phyloP scores from a whole-genome alignment of 345 rosid species.

The Eutrema japonicum region DNA sequence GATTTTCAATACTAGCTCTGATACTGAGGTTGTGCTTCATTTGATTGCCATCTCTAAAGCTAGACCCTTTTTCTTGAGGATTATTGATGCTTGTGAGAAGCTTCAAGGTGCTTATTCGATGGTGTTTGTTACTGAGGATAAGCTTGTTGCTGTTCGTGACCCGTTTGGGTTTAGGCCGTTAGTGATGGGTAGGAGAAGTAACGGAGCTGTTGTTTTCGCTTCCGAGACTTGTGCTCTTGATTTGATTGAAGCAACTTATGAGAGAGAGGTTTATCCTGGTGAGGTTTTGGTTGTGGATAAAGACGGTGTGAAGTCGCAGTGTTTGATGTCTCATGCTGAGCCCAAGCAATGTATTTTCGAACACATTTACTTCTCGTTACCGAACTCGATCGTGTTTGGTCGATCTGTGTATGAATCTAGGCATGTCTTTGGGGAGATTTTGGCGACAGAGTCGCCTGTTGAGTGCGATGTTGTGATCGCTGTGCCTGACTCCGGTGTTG shows the following conservation, averaged over 20 bases:
- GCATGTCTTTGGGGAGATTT: slow-evolving; percentile 70
- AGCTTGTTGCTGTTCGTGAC: slow-evolving; percentile 92
- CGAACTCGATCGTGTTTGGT: slow-evolving; percentile 86
- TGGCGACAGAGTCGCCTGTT: slow-evolving; percentile 76
- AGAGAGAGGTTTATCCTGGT: slow-evolving; percentile 91
- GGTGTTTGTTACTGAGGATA: slow-evolving; percentile 93
- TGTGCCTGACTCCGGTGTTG: slow-evolving; percentile 96
- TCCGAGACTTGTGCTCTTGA: slow-evolving; percentile 98
- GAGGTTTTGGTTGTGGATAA: slow-evolving; percentile 88
- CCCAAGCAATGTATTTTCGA: slow-evolving; percentile 93
- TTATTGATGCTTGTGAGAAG: slow-evolving; percentile 91
- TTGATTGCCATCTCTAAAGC: slow-evolving; percentile 90
- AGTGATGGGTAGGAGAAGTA: slow-evolving; percentile 96
- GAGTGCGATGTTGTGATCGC: slow-evolving; percentile 97
- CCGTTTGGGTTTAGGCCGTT: slow-evolving; percentile 89
- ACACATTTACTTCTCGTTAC: slow-evolving; percentile 87
- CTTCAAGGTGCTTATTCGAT: slow-evolving; percentile 90
- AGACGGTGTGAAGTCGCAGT: slow-evolving; percentile 81
- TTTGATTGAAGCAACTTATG: slow-evolving; percentile 92
- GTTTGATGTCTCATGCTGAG: slow-evolving; percentile 68
- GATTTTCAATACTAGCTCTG: slow-evolving; percentile 89
- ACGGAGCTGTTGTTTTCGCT: slow-evolving; percentile 90
- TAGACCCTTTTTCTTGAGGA: slow-evolving; percentile 84
- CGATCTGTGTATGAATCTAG: slow-evolving; percentile 88
- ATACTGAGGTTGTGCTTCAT: slow-evolving; percentile 98